phyloP scores from a whole-genome alignment of 192 early-diverging fungal species.

The Borealophlyctis nickersoniae region DNA sequence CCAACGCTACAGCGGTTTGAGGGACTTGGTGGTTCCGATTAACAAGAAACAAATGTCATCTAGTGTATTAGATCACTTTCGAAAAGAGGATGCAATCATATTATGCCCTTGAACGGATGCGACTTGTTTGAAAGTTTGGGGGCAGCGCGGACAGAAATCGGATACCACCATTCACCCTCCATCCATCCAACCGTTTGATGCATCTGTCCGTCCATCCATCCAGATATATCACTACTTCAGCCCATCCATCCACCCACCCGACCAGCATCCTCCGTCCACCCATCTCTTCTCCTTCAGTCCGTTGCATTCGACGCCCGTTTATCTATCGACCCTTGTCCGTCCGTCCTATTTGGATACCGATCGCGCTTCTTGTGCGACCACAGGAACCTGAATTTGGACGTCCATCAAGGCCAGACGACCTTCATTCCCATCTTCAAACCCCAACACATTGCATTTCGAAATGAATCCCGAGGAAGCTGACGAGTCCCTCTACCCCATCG shows the following conservation, averaged over 20 bases:
- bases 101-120: no score
- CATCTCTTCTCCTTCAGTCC: background rate
- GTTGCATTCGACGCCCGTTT: background rate
- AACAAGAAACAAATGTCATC: background rate
- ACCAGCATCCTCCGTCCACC: background rate
- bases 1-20: background rate
- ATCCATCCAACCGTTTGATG: no score
- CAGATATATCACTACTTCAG: no score
- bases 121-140: no score
- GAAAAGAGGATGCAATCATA: background rate
- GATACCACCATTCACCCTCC: no score
- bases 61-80: background rate
- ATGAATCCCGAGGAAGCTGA: slow-evolving; percentile 30
- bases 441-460: background rate
- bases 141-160: no score
- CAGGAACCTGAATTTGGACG: background rate
- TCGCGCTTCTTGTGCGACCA: background rate
- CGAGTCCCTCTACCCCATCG: slow-evolving; percentile 80
- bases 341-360: background rate
- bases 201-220: no score
- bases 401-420: background rate
- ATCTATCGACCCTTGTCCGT: background rate
- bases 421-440: background rate
- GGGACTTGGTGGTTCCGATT: background rate
- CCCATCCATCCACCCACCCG: slow-evolving; percentile 5